Base-by-base conservation (phyloP, 345 rosid species). In the Citrus hindsii region DNA sequence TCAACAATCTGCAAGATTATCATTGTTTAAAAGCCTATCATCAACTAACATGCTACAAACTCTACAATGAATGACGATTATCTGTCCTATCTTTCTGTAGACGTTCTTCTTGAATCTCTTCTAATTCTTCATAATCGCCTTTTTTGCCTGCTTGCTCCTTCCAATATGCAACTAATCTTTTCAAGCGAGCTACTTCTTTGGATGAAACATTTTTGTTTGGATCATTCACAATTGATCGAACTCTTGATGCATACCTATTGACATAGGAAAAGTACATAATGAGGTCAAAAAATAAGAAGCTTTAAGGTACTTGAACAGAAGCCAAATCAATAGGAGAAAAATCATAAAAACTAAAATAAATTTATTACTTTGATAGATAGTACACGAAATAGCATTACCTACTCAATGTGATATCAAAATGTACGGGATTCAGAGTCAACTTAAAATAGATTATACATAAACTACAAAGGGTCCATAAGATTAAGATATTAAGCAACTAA, bases 181-280 rank as follows among this genome's bases (percentile, higher is more conserved):
- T 94, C 91, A 96, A 75, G 40, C 97, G 93, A 69, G 89, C 86
- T 67, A 96, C 90, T 78, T 96, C 98, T 85, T 94, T 96, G 0
- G 99, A 92, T 4, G 92, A 87, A 38, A 94, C 79, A 80, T 96
- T 92, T 86, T 92, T 92, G 84, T 89, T 92, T 7, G 98, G 94
- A 81, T 94, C 99, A 83, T 96, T 96, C 73, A 91, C 90, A 28
- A 94, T 94, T 21, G 97, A 88, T 63, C 97, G 86, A 67, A 95
- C 99, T 79, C 99, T 90, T 65, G 99, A 92, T 5, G 99, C 98
- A 76, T 95, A 95, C 80, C 98, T 95, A 85, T 7, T 64, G 19
- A 30, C 55, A 61, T 24, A 42, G 33, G 59, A 70, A 32, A 37
- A 76, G 37, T 33, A 67, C 21, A 61, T 16, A 75, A 55, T 63